Evolutionary conservation across 495 filamentous ascomycete genomes (phyloP), one percentile per base, ranked within the genome.

Genomic region (Penicillium dipodomyicola): DNA sequence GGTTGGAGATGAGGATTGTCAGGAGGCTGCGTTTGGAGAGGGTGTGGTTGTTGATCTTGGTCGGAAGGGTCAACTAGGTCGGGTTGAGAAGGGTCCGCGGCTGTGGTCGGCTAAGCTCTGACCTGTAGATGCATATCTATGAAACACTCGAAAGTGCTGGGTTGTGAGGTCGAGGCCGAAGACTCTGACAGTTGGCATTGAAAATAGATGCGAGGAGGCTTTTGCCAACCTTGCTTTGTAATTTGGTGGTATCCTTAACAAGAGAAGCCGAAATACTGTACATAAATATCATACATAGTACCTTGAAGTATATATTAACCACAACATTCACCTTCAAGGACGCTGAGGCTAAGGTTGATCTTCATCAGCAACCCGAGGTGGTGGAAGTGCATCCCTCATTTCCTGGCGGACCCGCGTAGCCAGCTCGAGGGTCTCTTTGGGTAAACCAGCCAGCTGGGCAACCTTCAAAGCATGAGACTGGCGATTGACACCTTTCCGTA

Each of bases 391-490:
- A 4, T 53, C 49, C 17, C 56, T 58, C 37, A 72, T 49, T 46
- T 65, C 41, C 25, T 65, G 41, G 12, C 69, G 72, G 5, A 75
- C 65, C 19, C 60, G 62, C 11, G 51, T 56, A 10, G 87, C 88
- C 49, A 86, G 67, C 20, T 72, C 72, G 40, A 90, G 80, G 2
- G 82, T 82, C 35, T 77, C 71, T 49, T 79, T 80, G 5, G 87
- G 87, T 49, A 91, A 54, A 10, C 91, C 92, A 12, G 94, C 95
- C 58, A 98, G 70, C 51, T 84, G 80, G 14, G 95, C 95, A 10
- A 97, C 94, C 65, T 95, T 97, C 44, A 98, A 68, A 23, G 94
- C 94, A 73, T 98, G 95, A 42, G 87, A 92, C 57, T 88, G 73
- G 33, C 84, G 82, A 75, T 97, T 98, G 49, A 95, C 85, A 1